Percentiles rank a stretch among this genome's conserved stretches.
These are phyloP conservation scores for Rheum nobile DNA, from an alignment of 148 eudicot genomes.

Conservation along the genomic window DNA sequence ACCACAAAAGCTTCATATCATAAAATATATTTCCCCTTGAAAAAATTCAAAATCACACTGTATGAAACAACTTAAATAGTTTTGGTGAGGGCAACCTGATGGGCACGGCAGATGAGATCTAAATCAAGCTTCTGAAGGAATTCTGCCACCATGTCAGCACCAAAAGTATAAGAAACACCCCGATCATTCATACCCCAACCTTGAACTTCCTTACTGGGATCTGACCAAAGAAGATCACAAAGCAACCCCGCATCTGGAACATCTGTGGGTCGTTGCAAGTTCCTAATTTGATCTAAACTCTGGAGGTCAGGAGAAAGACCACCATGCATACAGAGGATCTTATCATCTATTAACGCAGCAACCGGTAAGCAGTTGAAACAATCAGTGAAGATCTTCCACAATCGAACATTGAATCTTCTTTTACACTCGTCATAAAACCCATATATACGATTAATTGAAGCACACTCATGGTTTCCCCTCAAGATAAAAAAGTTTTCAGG, in stretches of 20 bases:
- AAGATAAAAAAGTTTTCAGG: slow-evolving; percentile 11
- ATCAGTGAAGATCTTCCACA: slow-evolving; percentile 14
- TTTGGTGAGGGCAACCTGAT: slow-evolving; percentile 11
- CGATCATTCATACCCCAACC: slow-evolving; percentile 15
- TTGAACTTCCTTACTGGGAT: slow-evolving; percentile 11
- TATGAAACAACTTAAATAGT: background rate
- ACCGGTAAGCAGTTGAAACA: slow-evolving; percentile 15
- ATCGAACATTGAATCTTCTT: slow-evolving; percentile 12
- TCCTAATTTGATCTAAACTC: slow-evolving; percentile 10
- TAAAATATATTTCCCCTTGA: too few relatives aligned
- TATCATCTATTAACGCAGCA: slow-evolving; percentile 15
- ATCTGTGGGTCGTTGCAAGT: slow-evolving; percentile 9
- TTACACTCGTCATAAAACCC: slow-evolving; percentile 17
- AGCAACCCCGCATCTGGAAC: slow-evolving; percentile 17
- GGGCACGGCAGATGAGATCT: slow-evolving; percentile 15
- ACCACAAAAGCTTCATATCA: background rate
- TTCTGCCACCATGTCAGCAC: slow-evolving; percentile 9
- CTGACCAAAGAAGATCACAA: slow-evolving; percentile 18
- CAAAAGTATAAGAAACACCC: slow-evolving; percentile 15
- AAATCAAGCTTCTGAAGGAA: slow-evolving; percentile 12
- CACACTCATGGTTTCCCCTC: slow-evolving; percentile 15
- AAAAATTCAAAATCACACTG: too few relatives aligned
- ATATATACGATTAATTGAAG: slow-evolving; percentile 14
- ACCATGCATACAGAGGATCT: slow-evolving; percentile 16
- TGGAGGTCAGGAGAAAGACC: slow-evolving; percentile 15